Evolutionary conservation across 495 filamentous ascomycete genomes (phyloP), one percentile per base, ranked within the genome.

Genomic region (Parathielavia hyrcaniae): DNA sequence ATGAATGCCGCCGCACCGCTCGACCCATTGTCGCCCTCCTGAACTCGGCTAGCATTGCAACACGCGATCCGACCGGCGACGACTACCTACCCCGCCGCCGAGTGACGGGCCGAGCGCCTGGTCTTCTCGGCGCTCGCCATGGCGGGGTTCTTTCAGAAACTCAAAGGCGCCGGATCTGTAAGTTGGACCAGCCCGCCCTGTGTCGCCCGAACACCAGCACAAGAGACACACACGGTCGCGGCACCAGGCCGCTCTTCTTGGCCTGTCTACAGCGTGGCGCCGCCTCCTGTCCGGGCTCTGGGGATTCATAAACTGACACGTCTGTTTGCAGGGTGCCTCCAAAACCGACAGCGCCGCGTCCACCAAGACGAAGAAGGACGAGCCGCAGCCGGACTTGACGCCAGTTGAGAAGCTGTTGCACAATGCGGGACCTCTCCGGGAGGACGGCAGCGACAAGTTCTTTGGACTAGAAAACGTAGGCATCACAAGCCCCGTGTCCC

Each of bases 391-490:
- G 14, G 85, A 86, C 68, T 73, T 85, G 54, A 92, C 88, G 5
- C 87, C 91, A 13, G 70, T 97, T 19, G 88, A 95, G 74, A 93
- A 86, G 76, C 81, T 89, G 71, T 72, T 97, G 34, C 79, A 81
- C 60, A 88, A 91, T 69, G 82, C 89, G 50, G 89, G 90, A 13
- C 79, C 90, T 1, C 73, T 92, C 57, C 82, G 90, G 58, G 75
- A 75, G 39, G 91, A 98, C 77, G 93, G 95, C 20, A 97, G 88
- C 71, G 93, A 98, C 73, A 96, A 96, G 77, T 97, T 95, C 74
- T 97, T 92, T 77, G 93, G 95, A 4, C 85, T 97, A 78, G 93
- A 97, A 73, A 98, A 98, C 76, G 91, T 97, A 78, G 79, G 88
- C 47, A 13, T 6, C 72, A 20, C 30, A 22, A 54, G 19, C 47